A percentile compares a stretch with the other conserved stretches of the same genome.
Conservation (phyloP, 2,329 filamentous ascomycete species). For the Sarocladium strictum region DNA sequence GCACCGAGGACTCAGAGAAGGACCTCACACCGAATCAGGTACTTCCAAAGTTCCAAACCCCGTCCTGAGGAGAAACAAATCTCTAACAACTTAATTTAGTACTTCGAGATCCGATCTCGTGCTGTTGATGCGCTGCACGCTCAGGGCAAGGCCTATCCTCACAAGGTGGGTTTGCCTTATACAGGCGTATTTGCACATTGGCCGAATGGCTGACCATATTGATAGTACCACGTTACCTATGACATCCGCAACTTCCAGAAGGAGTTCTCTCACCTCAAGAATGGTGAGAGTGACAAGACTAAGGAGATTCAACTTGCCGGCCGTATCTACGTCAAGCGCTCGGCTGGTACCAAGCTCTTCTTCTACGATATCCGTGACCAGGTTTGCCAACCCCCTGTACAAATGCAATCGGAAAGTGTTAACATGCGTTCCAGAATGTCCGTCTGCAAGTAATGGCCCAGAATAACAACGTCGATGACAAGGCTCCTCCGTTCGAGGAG, state of each 20-base stretch:
- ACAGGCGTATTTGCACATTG: not conserved
- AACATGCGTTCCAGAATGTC: conserved; percentile 34
- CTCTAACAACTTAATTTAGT: conserved; percentile 32
- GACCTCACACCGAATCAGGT: conserved; percentile 51
- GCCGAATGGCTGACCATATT: conserved; percentile 1
- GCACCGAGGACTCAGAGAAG: conserved; percentile 58
- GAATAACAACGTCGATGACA: conserved; percentile 66
- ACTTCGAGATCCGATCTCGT: conserved; percentile 92
- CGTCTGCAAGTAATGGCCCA: conserved; percentile 92
- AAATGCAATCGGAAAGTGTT: not conserved
- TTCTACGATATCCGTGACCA: conserved; percentile 68
- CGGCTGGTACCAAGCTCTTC: conserved; percentile 75
- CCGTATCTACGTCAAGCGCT: conserved; percentile 83
- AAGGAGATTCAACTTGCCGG: conserved; percentile 72
- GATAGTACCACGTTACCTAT: conserved; percentile 73
- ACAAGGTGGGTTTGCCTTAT: conserved; percentile 48
- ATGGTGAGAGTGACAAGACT: conserved; percentile 75
- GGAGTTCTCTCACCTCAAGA: conserved; percentile 76
- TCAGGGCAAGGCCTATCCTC: conserved; percentile 61
- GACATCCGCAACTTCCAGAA: conserved; percentile 74
- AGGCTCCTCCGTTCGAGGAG: conserved; percentile 64
- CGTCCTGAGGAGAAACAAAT: not conserved
- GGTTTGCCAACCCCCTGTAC: conserved; percentile 13
- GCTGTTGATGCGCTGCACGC: conserved; percentile 49
- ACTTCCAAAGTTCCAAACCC: not conserved